These are phyloP conservation scores for Mortierella sp. DNA, from an alignment of 371 early-diverging fungal species.

Conservation along the genomic window DNA sequence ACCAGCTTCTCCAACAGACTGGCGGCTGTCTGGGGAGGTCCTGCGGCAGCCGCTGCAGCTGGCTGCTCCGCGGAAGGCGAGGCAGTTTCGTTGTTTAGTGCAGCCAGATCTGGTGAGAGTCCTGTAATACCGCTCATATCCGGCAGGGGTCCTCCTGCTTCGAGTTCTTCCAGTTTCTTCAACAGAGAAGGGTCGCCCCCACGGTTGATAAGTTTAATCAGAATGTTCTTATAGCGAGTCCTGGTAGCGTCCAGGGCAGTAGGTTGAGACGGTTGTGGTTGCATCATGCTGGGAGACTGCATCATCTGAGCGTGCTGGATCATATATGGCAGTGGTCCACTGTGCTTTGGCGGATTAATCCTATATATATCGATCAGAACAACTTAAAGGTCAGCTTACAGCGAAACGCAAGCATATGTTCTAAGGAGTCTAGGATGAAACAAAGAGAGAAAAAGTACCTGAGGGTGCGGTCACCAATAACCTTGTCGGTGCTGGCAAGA, in stretches of 20 bases:
- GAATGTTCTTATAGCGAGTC: conserved; percentile 31
- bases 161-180: conserved; percentile 52
- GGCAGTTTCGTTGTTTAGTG: conserved; percentile 19
- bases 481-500: conserved; percentile 58
- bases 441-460: conserved; percentile 17
- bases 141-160: conserved; percentile 39
- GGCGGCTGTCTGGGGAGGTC: conserved; percentile 16
- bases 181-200: conserved; percentile 45
- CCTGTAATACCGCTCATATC: conserved; percentile 38
- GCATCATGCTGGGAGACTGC: conserved; percentile 24
- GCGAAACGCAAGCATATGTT: not conserved
- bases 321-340: conserved; percentile 45
- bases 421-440: not conserved
- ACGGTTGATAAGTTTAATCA: conserved; percentile 46
- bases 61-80: conserved; percentile 15
- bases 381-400: not conserved
- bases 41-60: not conserved
- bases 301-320: conserved; percentile 52
- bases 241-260: conserved; percentile 37
- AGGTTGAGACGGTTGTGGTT: conserved; percentile 19
- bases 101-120: conserved; percentile 21
- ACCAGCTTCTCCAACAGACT: conserved; percentile 37
- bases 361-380: conserved; percentile 12
- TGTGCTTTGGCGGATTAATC: conserved; percentile 45
- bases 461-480: conserved; percentile 47